Conservation (phyloP, 2,329 filamentous ascomycete genomes). For the Colletotrichum sp. region DNA sequence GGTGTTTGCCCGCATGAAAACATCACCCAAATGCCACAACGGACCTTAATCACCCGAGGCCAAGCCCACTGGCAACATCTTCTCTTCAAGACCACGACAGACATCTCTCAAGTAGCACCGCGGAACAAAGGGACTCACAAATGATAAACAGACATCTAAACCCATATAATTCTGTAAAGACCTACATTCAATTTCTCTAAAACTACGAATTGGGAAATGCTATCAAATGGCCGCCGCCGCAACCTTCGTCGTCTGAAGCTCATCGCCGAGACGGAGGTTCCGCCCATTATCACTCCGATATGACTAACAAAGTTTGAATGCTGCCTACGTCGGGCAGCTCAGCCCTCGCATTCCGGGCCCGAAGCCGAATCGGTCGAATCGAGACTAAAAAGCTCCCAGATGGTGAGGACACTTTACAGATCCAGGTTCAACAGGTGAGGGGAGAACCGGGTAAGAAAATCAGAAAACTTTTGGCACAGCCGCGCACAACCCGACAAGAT, state of each 20-base stretch:
- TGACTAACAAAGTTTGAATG: slow-evolving; percentile 1
- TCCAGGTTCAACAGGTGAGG: slow-evolving; percentile 7
- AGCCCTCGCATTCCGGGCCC: background rate
- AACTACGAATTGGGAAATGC: slow-evolving; percentile 9
- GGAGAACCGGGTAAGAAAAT: slow-evolving; percentile 6
- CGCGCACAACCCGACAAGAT: slow-evolving; percentile 12
- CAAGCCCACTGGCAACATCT: background rate
- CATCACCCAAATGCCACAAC: background rate
- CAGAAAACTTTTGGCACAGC: slow-evolving; percentile 19
- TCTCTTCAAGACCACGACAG: background rate
- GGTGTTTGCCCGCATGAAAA: background rate
- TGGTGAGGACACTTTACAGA: slow-evolving; percentile 22
- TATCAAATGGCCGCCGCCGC: slow-evolving; percentile 12
- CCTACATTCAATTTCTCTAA: slow-evolving; percentile 19
- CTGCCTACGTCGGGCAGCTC: slow-evolving; percentile 3
- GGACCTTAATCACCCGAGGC: background rate
- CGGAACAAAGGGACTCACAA: background rate
- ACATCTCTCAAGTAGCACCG: background rate
- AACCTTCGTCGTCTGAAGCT: background rate
- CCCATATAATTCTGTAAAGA: background rate
- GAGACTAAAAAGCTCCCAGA: slow-evolving; percentile 21
- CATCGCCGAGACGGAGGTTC: background rate
- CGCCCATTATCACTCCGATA: background rate
- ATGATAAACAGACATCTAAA: background rate
- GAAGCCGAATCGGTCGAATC: slow-evolving; percentile 16